Conservation (phyloP, 805 yeast species). For the Pichia pseudocactophila region DNA sequence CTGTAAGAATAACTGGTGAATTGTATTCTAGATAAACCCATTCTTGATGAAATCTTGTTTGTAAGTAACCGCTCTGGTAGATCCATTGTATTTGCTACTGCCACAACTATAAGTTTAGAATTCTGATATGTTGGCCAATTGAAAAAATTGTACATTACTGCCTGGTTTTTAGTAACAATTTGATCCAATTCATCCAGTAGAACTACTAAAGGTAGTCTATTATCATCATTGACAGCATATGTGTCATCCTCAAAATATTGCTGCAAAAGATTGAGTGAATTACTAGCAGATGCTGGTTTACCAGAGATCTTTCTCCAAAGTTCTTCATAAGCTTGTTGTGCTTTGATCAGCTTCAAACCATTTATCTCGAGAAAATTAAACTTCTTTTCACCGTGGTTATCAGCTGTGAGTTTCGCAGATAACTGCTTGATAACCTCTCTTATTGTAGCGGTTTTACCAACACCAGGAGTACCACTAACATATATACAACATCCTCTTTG, state of each 20-base stretch:
- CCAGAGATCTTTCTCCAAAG: constrained; percentile 73
- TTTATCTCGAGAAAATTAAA: constrained; percentile 83
- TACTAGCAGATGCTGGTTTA: constrained; percentile 46
- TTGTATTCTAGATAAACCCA: constrained; percentile 80
- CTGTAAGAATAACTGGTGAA: constrained; percentile 82
- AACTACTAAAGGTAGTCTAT: constrained; percentile 54
- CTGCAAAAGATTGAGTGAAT: constrained; percentile 62
- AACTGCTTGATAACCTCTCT: constrained; percentile 75
- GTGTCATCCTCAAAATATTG: constrained; percentile 43
- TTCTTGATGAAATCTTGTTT: constrained; percentile 82
- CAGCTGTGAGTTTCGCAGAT: constrained; percentile 22
- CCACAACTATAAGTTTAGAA: constrained; percentile 78
- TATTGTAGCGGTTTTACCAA: constrained; percentile 92
- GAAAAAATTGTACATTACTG: constrained; percentile 89
- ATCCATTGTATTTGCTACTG: constrained; percentile 97
- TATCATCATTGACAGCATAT: constrained; percentile 9
- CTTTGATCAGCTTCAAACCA: constrained; percentile 76
- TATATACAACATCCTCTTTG: constrained; percentile 78
- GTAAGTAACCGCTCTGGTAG: constrained; percentile 82
- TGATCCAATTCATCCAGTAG: constrained; percentile 92
- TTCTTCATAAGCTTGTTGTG: constrained; percentile 72
- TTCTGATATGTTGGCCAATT: constrained; percentile 89
- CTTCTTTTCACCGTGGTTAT: constrained; percentile 15
- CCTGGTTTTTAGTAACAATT: constrained; percentile 70
- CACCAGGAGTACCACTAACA: constrained; percentile 96